Percentiles rank a stretch among this genome's conserved stretches.
These are phyloP conservation scores for Fragilaria crotonensis DNA, from an alignment of 108 stramenopile genomes.

Conservation along the genomic window DNA sequence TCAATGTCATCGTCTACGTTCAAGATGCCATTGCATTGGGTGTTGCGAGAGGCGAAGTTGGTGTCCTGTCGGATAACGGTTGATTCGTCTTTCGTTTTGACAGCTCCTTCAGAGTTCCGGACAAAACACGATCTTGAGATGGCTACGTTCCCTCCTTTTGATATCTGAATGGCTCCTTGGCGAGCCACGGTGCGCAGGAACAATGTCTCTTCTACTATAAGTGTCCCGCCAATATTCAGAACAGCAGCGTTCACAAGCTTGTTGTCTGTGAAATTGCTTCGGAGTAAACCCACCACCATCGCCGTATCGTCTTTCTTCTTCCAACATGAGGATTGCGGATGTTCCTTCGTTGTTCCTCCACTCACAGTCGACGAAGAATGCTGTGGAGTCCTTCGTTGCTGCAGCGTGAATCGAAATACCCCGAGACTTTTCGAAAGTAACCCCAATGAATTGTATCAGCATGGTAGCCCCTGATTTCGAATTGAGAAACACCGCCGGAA, in stretches of 20 bases:
- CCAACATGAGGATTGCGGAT: background rate
- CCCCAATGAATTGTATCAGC: background rate
- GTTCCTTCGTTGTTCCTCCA: background rate
- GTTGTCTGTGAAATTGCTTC: conserved; percentile 1
- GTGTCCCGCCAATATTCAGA: conserved; percentile 2
- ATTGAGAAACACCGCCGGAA: conserved; percentile 5
- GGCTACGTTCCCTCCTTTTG: background rate
- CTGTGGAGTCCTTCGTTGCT: background rate
- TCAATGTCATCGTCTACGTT: background rate
- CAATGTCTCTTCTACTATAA: background rate
- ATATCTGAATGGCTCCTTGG: background rate
- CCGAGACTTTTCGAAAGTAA: background rate
- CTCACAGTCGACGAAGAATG: background rate
- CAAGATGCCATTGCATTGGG: background rate
- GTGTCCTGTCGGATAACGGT: background rate
- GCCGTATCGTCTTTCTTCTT: background rate
- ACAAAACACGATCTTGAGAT: background rate
- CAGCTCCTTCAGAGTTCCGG: background rate
- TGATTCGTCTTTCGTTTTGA: background rate
- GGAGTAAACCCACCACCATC: background rate
- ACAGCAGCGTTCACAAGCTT: background rate
- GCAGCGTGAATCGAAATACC: background rate
- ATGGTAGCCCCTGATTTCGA: background rate
- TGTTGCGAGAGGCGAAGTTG: background rate
- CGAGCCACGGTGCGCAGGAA: background rate